Evolutionary conservation across 495 filamentous ascomycete genomes (phyloP).

Genomic region (Aspergillus avenaceus): DNA sequence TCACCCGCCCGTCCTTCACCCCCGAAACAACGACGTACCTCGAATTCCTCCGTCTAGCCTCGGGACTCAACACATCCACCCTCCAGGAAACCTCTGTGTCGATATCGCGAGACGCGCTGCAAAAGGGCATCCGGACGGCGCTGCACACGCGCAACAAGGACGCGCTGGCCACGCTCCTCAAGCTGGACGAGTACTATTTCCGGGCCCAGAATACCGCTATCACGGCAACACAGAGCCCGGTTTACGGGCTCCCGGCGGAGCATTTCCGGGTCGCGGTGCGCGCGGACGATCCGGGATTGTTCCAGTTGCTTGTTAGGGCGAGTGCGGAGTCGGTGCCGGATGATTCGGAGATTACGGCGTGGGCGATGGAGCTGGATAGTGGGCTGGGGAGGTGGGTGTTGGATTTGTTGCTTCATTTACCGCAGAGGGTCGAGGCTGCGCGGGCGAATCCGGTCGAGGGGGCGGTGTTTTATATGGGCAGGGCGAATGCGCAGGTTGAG

Average conservation of each 20-base stretch:
- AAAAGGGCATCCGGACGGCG: conserved; percentile 34
- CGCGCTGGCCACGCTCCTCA: conserved; percentile 33
- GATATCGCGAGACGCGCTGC: conserved; percentile 25
- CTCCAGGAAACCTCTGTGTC: conserved; percentile 1
- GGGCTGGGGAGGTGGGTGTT: conserved; percentile 33
- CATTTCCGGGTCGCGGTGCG: conserved; percentile 28
- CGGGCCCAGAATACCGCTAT: conserved; percentile 12
- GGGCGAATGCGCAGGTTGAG: conserved; percentile 18
- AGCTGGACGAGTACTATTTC: conserved; percentile 35
- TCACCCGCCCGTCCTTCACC: conserved; percentile 6
- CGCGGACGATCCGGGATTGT: conserved; percentile 21
- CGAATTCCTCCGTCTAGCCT: conserved; percentile 33
- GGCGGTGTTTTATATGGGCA: conserved; percentile 26
- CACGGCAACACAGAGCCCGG: not conserved
- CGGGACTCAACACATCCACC: conserved; percentile 15
- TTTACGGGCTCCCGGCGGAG: conserved; percentile 24
- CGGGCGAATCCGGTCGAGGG: conserved; percentile 3
- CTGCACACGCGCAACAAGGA: conserved; percentile 23
- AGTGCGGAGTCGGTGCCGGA: conserved; percentile 40
- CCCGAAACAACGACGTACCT: conserved; percentile 17
- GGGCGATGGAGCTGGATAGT: conserved; percentile 26
- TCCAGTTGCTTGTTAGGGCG: conserved; percentile 33
- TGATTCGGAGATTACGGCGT: conserved; percentile 30
- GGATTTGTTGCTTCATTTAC: conserved; percentile 32
- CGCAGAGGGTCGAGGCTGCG: conserved; percentile 18